Evolutionary conservation across 495 filamentous ascomycete species (phyloP).

Genomic region (Rhizodiscina lignyota): DNA sequence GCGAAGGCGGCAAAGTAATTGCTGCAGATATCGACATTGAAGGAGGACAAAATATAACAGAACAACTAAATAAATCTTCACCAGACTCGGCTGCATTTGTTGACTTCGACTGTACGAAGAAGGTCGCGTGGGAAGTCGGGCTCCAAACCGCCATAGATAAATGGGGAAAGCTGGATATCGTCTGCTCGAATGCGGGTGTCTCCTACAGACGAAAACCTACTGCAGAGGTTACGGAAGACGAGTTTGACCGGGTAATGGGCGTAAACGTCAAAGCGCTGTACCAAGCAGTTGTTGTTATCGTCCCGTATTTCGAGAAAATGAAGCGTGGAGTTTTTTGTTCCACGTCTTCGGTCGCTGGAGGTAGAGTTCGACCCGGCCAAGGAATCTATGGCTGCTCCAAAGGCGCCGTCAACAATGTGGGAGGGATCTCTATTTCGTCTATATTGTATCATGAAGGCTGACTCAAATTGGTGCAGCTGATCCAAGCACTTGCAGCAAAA

Average conservation of each 20-base stretch:
- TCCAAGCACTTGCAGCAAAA: background rate
- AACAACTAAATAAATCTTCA: background rate
- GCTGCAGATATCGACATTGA: slow-evolving; percentile 2
- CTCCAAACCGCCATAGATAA: slow-evolving; percentile 1
- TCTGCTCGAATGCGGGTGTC: slow-evolving; percentile 3
- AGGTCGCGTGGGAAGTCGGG: background rate
- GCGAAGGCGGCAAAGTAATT: slow-evolving; percentile 3
- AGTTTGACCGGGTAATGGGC: slow-evolving; percentile 3
- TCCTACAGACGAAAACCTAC: slow-evolving; percentile 2
- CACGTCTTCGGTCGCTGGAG: slow-evolving; percentile 3
- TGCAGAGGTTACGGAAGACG: slow-evolving; percentile 4
- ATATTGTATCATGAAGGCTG: no score
- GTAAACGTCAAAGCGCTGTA: slow-evolving; percentile 5
- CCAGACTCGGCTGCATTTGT: slow-evolving; percentile 1
- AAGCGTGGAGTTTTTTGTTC: background rate
- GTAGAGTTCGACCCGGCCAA: slow-evolving; percentile 1
- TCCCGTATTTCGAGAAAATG: slow-evolving; percentile 4
- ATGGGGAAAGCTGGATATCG: slow-evolving; percentile 3
- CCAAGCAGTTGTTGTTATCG: slow-evolving; percentile 1
- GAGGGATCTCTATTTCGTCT: no score
- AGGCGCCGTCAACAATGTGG: slow-evolving; percentile 3
- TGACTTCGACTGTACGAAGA: slow-evolving; percentile 1
- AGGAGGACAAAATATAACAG: slow-evolving; percentile 1
- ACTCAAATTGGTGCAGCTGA: background rate
- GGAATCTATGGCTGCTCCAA: slow-evolving; percentile 1